Evolutionary conservation across 2,329 filamentous ascomycete species (phyloP), one percentile per base, ranked within the genome.

Genomic region (Fusarium pseudonygamai): DNA sequence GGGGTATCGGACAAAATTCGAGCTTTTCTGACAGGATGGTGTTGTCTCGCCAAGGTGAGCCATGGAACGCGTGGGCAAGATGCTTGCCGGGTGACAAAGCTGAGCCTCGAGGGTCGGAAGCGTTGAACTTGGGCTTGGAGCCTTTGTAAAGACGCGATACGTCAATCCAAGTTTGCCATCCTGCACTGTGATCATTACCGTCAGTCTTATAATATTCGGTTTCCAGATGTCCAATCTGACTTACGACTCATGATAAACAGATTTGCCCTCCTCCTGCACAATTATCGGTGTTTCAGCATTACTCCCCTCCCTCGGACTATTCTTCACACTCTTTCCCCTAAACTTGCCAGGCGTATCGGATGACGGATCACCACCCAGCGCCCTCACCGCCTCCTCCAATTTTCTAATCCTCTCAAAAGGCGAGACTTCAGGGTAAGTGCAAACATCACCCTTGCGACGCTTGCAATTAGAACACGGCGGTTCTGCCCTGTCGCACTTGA

Each of bases 361-460:
- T 2, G 28, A 26, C 3, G 68, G 58, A 72, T 72, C 68, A 5
- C 69, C 68, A 3, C 68, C 68, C 2, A 72, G 65, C 1, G 68
- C 53, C 1, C 64, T 37, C 12, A 72, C 69, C 4, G 57, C 43
- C 13, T 72, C 68, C 18, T 72, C 69, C 5, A 72, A 45, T 5
- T 43, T 63, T 6, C 13, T 72, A 1, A 72, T 72, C 18, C 68
- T 43, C 4, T 72, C 68, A 14, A 50, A 58, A 2, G 67, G 62
- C 2, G 69, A 71, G 3, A 59, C n/a, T 28, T 64, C 53, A 15
- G 69, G 69, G 37, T 72, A 72, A 11, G 26, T 34, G 34, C 69
- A 72, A 20, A 26, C n/a, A n/a, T 72, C 68, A 39, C 45, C 42
- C n/a, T 72, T 72, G 16, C 69, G 63, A 6, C 69, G 68, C 16